Evolutionary conservation across 2,329 filamentous ascomycete genomes (phyloP), one percentile per base, ranked within the genome.

Genomic region (Dothistroma pini): DNA sequence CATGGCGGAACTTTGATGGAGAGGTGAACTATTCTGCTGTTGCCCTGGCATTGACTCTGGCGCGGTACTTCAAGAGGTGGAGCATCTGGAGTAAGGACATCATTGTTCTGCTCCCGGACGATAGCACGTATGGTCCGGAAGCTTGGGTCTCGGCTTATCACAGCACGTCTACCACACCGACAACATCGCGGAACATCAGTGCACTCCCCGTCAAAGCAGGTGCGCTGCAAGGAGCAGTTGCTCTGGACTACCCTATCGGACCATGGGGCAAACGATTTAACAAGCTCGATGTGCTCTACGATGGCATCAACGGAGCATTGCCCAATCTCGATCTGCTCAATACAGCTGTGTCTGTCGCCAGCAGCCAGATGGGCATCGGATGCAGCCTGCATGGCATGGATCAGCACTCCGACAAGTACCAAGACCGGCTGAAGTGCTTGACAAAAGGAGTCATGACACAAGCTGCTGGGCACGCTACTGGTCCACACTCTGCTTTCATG

Each of bases 1-100:
- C 93, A 1, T 96, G 93, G 91, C 87, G 83, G 72, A 97, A 93
- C 68, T 88, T 90, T 68, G 85, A 91, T 58, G 87, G 84, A 29
- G 83, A 89, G 68, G 77, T 93, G 68, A 99, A 99, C 77, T 83
- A 88, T 65, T 95, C 93, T 63, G 95, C 93, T 19, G 87, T 99
- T 6, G 88, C 92, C 8, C 83, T 99, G 34, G 88, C 92, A 1
- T 79, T 99, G 70, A 93, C 93, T 0, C 78, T 99, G 68, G 90
- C 91, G 31, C 86, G 95, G 67, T 99, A 99, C 77, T 97, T 99
- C 79, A 96, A 96, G 77, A 86, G 90, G 68, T 99, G 95, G 95
- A 97, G 92, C 57, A 83, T 99, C 31, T 99, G 95, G 95, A 97
- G 93, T 61, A 99, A 99, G 77, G 95, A 99, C 75, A 96, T 99